Evolutionary conservation across 2,329 filamentous ascomycete genomes (phyloP), one percentile per base, ranked within the genome.

Genomic region (Penicillium freii): DNA sequence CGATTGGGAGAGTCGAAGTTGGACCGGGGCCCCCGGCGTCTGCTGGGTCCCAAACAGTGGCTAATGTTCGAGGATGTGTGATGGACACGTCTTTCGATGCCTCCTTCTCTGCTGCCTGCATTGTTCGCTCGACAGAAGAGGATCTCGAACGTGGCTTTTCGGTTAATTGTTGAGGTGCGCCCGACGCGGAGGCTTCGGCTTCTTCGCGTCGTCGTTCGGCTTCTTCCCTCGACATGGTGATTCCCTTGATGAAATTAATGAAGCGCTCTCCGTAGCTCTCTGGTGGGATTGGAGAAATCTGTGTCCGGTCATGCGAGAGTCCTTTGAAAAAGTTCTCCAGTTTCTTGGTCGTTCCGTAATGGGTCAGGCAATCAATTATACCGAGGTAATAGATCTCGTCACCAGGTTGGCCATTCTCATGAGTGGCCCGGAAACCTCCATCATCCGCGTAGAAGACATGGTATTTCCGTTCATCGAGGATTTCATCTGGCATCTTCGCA

Each of bases 311-410:
- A 67, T 87, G 84, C 2, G 88, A 91, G 58, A 97, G 80, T 38
- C 94, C 93, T 79, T 99, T 99, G 88, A 92, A 94, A 77, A 97
- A 94, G 76, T 97, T 88, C 75, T 99, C 94, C 60, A 93, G 84
- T 72, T 94, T 93, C 78, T 99, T 99, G 75, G 96, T 84, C 63
- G 92, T 86, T 65, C 92, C 92, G 74, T 97, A 99, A 74, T 97
- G 91, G 67, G 94, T 99, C 68, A 99, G 81, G 75, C 94, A 99
- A 76, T 99, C 94, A 74, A 99, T 99, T 67, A 99, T 95, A 36
- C 94, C 95, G 8, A 99, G 85, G 72, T 99, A 99, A 76, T 99
- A 99, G 42, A 99, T 92, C 76, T 96, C 91, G 54, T 97, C 91
- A 2, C 89, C 92, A 1, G 90, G 86, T 17, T 80, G 78, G 61